These are phyloP conservation scores for Auricularia heimuer DNA, from an alignment of 768 basidiomycete species.

Conservation along the genomic window DNA sequence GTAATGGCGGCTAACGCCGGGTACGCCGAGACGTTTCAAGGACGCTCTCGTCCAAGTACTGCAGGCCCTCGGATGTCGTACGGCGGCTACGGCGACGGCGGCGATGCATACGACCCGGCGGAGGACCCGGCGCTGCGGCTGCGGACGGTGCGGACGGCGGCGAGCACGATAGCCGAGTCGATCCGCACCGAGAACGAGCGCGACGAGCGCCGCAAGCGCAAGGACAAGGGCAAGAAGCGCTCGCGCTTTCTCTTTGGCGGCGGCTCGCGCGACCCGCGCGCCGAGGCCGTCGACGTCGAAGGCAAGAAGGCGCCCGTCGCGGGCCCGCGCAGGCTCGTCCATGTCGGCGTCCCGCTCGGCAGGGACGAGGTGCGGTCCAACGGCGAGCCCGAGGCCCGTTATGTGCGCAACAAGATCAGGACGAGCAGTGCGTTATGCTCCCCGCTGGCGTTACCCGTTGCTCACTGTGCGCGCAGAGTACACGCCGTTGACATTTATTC, in stretches of 20 bases:
- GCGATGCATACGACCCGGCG: neutral
- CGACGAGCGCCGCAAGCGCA: slow-evolving; percentile 41
- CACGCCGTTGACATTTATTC: slow-evolving; percentile 80
- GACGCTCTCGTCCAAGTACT: no score
- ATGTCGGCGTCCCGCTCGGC: slow-evolving; percentile 66
- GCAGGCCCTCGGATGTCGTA: no score
- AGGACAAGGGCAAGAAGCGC: slow-evolving; percentile 32
- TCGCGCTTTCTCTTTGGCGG: neutral
- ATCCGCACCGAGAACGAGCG: slow-evolving; percentile 65
- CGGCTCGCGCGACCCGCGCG: slow-evolving; percentile 9
- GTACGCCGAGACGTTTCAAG: no score
- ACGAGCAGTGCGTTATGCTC: slow-evolving; percentile 65
- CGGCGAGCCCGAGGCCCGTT: slow-evolving; percentile 73
- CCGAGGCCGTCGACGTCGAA: slow-evolving; percentile 19
- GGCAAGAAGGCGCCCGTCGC: slow-evolving; percentile 23
- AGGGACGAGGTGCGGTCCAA: slow-evolving; percentile 52
- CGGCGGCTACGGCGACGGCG: no score
- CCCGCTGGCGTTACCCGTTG: no score
- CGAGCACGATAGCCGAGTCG: slow-evolving; percentile 81
- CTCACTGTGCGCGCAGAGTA: slow-evolving; percentile 48
- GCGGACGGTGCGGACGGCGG: slow-evolving; percentile 87
- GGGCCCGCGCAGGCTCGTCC: slow-evolving; percentile 61
- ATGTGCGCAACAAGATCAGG: slow-evolving; percentile 85
- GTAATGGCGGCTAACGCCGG: no score
- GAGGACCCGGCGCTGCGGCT: slow-evolving; percentile 77